Base-by-base conservation (phyloP, 1,139 yeast genomes). In the Saccharomyces hybrid region DNA sequence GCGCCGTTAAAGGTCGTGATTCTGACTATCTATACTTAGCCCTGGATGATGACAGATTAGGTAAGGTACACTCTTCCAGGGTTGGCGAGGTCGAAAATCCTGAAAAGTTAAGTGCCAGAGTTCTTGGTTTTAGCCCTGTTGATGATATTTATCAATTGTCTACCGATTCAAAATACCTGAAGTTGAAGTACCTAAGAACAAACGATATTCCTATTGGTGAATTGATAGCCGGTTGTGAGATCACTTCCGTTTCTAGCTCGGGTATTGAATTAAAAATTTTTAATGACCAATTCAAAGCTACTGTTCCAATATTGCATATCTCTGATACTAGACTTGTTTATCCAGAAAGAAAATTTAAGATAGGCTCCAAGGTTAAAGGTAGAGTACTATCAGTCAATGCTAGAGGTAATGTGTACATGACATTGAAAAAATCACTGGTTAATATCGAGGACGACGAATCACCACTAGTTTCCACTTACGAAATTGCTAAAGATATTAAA, bases 301-400 rank as follows among this genome's bases (percentile, higher is more conserved):
- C 79, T 61, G 90, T 4, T 88, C 87, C 90, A 21, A 76, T 82
- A 32, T 68, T 75, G 44, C 97, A 91, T 64, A 81, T 93, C 71
- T 85, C 96, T 61, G 99, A 93, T 70, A 79, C 87, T 57, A 86
- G 83, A 67, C 76, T 93, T 59, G 82, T 83, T 7, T 86, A 90
- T 67, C 99, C 99, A 4, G 98, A 93, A 71, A 82, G 93, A 75
- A 88, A 90, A 68, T 93, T 84, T 77, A 88, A 88, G 71, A 81
- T 82, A 51, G 98, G 97, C 8, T 75, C 85, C 51, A 86, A 84
- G 62, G 87, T 88, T 46, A 86, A 80, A 65, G 95, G 86, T 58
- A 82, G 97, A 71, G 81, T 75, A 27, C 63, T 80, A 16, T 65
- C 67, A 47, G 72, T 77, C 31, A 78, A 80, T 52, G 64, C 67